Conservation (phyloP, 768 basidiomycete species). For the Calocera cornea region DNA sequence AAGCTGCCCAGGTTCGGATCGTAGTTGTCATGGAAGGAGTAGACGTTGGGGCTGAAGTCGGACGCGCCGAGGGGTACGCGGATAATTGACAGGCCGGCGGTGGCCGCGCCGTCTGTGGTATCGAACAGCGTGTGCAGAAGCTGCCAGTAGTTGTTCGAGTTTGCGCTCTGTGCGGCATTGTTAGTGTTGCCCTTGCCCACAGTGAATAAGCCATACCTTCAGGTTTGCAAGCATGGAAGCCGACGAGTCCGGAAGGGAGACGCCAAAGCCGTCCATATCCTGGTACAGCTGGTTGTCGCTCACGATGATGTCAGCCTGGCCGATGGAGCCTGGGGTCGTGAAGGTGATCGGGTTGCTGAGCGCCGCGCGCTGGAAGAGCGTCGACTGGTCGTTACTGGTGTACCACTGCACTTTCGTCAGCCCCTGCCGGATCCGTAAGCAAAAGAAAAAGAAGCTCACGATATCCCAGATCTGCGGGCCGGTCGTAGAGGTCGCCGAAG, state of each 20-base stretch:
- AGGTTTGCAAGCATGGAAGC: slow-evolving; percentile 46
- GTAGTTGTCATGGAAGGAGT: background rate
- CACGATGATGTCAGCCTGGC: slow-evolving; percentile 48
- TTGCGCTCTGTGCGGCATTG: slow-evolving; percentile 28
- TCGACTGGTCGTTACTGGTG: background rate
- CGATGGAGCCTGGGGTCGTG: slow-evolving; percentile 39
- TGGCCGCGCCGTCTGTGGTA: slow-evolving; percentile 42
- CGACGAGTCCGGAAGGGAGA: slow-evolving; percentile 55
- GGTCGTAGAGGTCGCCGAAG: background rate
- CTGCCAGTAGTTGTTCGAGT: slow-evolving; percentile 44
- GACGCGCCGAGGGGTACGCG: slow-evolving; percentile 59
- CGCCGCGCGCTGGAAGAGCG: background rate
- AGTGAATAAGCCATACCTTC: slow-evolving; percentile 35
- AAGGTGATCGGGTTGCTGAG: slow-evolving; percentile 39
- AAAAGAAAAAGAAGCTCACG: background rate
- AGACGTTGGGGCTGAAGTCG: slow-evolving; percentile 34
- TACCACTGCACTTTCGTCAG: background rate
- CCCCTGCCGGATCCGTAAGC: background rate
- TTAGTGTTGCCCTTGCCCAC: background rate
- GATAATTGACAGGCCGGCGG: slow-evolving; percentile 56
- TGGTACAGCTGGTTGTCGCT: slow-evolving; percentile 45
- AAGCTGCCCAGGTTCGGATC: slow-evolving; percentile 26
- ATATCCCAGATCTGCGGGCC: slow-evolving; percentile 7
- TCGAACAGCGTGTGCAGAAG: slow-evolving; percentile 48
- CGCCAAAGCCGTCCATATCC: slow-evolving; percentile 30